These are phyloP conservation scores for Zalaria sp. DNA, from an alignment of 2,329 filamentous ascomycete species.

Conservation along the genomic window DNA sequence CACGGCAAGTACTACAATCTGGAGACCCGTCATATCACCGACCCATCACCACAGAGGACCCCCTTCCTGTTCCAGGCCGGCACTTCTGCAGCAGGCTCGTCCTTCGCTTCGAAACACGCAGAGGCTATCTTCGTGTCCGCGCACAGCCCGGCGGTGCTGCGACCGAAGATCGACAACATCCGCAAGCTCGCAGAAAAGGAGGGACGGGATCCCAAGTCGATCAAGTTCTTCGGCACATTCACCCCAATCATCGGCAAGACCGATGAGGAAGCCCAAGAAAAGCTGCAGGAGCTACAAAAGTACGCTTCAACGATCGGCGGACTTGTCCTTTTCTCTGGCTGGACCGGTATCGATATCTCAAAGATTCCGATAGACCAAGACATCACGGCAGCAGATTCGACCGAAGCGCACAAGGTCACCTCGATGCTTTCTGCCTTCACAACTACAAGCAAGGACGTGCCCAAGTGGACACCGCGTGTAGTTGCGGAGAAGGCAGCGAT, in stretches of 20 bases:
- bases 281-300: slow-evolving; percentile 36
- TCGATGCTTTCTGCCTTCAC: slow-evolving; percentile 37
- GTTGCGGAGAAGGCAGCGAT: slow-evolving; percentile 26
- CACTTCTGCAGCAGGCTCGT: slow-evolving; percentile 41
- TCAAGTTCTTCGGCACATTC: slow-evolving; percentile 37
- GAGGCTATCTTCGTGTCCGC: slow-evolving; percentile 47
- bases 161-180: slow-evolving; percentile 38
- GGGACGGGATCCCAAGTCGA: slow-evolving; percentile 40
- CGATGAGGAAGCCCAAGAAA: slow-evolving; percentile 35
- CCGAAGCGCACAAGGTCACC: slow-evolving; percentile 37
- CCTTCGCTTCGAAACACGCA: slow-evolving; percentile 43
- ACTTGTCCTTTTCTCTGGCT: slow-evolving; percentile 41
- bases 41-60: slow-evolving; percentile 26
- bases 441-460: slow-evolving; percentile 33
- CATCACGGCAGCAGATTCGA: slow-evolving; percentile 39
- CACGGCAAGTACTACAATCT: slow-evolving; percentile 40
- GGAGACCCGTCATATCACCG: slow-evolving; percentile 28
- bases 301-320: slow-evolving; percentile 41
- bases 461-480: slow-evolving; percentile 30
- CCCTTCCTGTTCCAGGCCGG: slow-evolving; percentile 38
- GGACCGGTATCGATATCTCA: slow-evolving; percentile 47
- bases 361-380: slow-evolving; percentile 44
- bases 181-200: slow-evolving; percentile 34
- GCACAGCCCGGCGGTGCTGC: slow-evolving; percentile 35
- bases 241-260: slow-evolving; percentile 21